A percentile compares a stretch with the other conserved stretches of the same genome.
Conservation (phyloP, 2,329 filamentous ascomycete genomes). For the Diaporthe sp. region DNA sequence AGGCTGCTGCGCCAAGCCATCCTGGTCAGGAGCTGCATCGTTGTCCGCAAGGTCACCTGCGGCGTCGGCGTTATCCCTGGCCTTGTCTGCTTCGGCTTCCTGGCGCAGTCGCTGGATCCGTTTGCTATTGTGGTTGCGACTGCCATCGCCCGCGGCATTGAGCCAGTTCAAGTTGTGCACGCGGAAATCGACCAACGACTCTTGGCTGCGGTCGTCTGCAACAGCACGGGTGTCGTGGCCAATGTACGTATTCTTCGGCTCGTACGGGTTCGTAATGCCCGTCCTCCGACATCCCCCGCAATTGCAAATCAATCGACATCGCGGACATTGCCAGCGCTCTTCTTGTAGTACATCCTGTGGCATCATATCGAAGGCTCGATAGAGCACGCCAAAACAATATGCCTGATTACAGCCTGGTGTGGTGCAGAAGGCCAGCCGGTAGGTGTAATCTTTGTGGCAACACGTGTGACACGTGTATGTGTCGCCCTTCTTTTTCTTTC, state of each 20-base stretch:
- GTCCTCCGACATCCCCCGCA: conserved; percentile 82
- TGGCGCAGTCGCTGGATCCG: conserved; percentile 70
- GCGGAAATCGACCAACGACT: conserved; percentile 91
- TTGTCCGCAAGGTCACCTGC: conserved; percentile 45
- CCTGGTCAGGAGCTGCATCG: conserved; percentile 48
- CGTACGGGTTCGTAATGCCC: conserved; percentile 80
- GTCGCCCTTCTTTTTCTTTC: conserved; percentile 68
- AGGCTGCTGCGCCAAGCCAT: conserved; percentile 47
- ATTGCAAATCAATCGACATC: conserved; percentile 88
- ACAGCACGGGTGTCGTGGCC: conserved; percentile 93
- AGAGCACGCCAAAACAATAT: conserved; percentile 95
- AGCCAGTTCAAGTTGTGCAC: conserved; percentile 91
- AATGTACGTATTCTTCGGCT: conserved; percentile 87
- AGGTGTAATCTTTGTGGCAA: conserved; percentile 81
- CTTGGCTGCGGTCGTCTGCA: conserved; percentile 91
- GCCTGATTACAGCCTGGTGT: conserved; percentile 76
- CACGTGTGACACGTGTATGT: conserved; percentile 84
- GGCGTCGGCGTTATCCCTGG: conserved; percentile 56
- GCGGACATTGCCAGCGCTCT: conserved; percentile 89
- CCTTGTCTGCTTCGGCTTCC: conserved; percentile 71
- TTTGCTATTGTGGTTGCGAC: conserved; percentile 69
- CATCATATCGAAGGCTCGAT: conserved; percentile 91
- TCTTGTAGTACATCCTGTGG: conserved; percentile 86
- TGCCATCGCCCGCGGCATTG: conserved; percentile 70
- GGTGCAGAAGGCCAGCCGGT: conserved; percentile 87